Conservation (phyloP, 2,329 filamentous ascomycete species). For the Cordyceps cateniannulata region DNA sequence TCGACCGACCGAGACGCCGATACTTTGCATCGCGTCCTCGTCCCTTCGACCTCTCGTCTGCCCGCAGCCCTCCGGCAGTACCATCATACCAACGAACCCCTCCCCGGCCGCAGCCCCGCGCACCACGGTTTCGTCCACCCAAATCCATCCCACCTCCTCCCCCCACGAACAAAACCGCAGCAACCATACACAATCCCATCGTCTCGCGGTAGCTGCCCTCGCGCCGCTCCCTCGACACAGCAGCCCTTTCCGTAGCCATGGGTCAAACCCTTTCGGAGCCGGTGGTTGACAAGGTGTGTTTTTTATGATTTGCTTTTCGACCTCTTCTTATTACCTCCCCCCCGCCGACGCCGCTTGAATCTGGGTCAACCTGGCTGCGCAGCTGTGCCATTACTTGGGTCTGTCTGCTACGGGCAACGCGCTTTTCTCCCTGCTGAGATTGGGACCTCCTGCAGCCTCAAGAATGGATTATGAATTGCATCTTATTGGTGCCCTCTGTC, state of each 20-base stretch:
- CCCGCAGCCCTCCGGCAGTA: neutral
- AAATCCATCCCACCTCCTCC: conserved; percentile 1
- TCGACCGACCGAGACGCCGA: conserved; percentile 1
- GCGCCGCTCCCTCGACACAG: conserved; percentile 11
- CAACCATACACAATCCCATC: conserved; percentile 9
- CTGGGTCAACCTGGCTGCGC: neutral
- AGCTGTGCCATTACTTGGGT: neutral
- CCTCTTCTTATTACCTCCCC: neutral
- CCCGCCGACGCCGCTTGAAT: neutral
- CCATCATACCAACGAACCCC: neutral
- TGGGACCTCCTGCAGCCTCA: neutral
- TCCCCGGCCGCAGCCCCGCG: conserved; percentile 3
- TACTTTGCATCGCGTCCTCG: neutral
- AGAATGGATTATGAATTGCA: neutral
- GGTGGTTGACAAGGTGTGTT: conserved; percentile 88
- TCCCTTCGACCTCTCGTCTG: neutral
- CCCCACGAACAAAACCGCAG: conserved; percentile 9
- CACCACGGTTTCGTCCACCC: conserved; percentile 7
- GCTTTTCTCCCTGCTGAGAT: neutral
- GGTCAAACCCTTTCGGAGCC: conserved; percentile 99
- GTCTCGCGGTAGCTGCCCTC: conserved; percentile 13
- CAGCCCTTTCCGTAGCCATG: conserved; percentile 49
- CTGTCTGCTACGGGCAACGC: neutral
- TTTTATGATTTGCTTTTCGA: conserved; percentile 2
- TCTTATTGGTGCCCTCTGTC: neutral